These are phyloP conservation scores for Blumeria graminis DNA, from an alignment of 2,329 filamentous ascomycete genomes.

Conservation along the genomic window DNA sequence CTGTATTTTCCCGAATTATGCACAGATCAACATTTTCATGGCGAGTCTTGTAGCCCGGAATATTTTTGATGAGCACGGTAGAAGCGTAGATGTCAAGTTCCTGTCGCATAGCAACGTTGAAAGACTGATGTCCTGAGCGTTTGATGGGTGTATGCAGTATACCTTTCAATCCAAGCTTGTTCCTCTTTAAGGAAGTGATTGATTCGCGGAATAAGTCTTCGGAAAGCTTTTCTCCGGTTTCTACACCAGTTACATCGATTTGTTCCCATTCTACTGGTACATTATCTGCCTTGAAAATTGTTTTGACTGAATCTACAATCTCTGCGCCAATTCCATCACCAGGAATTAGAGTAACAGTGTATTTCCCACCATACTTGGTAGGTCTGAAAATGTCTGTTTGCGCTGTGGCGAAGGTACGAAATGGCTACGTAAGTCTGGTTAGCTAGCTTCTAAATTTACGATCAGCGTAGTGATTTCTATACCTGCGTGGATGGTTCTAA, in stretches of 20 bases:
- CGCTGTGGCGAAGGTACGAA: conserved; percentile 43
- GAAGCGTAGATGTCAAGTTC: conserved; percentile 99
- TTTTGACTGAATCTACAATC: conserved; percentile 94
- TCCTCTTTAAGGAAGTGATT: conserved; percentile 83
- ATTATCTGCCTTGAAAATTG: conserved; percentile 98
- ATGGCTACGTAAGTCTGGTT: conserved; percentile 2
- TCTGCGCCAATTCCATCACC: conserved; percentile 97
- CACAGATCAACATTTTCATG: conserved; percentile 94
- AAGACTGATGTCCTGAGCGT: conserved; percentile 91
- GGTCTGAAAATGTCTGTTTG: conserved; percentile 96
- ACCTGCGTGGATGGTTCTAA: no score
- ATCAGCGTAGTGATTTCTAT: no score
- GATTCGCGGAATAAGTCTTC: conserved; percentile 92
- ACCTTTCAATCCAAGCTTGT: conserved; percentile 97
- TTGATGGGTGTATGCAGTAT: conserved; percentile 95
- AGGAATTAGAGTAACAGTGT: conserved; percentile 94
- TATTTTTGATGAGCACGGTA: conserved; percentile 97
- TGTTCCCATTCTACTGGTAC: conserved; percentile 98
- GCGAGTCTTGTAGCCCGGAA: conserved; percentile 90
- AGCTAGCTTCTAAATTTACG: no score
- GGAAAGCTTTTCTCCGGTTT: conserved; percentile 58
- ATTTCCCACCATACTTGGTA: conserved; percentile 91
- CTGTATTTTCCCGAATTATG: conserved; percentile 99
- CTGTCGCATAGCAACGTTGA: conserved; percentile 98
- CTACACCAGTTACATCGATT: conserved; percentile 81